These are phyloP conservation scores for Microdochium bolleyi DNA, from an alignment of 2,329 filamentous ascomycete species.

Conservation along the genomic window DNA sequence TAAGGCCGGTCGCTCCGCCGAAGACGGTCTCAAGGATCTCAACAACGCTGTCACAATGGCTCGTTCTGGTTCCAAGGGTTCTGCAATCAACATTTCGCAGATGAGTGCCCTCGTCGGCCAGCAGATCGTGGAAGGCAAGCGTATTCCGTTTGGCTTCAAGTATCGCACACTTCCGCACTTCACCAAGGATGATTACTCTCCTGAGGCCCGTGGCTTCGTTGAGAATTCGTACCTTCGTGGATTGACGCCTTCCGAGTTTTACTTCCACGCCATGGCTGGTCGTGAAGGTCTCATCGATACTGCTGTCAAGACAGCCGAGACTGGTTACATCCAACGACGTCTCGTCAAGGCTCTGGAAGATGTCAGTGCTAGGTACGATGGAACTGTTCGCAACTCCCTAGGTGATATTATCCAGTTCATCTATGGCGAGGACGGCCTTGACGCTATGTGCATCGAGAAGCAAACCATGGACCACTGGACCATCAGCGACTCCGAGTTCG, in stretches of 20 bases:
- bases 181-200: slow-evolving; percentile 98
- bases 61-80: slow-evolving; percentile 93
- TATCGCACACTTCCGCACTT: slow-evolving; percentile 96
- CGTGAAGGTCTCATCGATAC: slow-evolving; percentile 99
- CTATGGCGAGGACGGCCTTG: slow-evolving; percentile 94
- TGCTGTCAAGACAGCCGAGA: slow-evolving; percentile 98
- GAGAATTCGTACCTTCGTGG: slow-evolving; percentile 98
- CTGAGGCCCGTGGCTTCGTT: slow-evolving; percentile 93
- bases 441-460: slow-evolving; percentile 88
- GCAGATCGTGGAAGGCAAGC: slow-evolving; percentile 96
- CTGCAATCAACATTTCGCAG: slow-evolving; percentile 98
- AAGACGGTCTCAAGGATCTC: slow-evolving; percentile 85
- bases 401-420: slow-evolving; percentile 96
- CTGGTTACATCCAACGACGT: slow-evolving; percentile 97
- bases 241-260: slow-evolving; percentile 91
- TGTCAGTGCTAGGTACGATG: slow-evolving; percentile 94
- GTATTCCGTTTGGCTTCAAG: slow-evolving; percentile 98
- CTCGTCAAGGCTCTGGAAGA: slow-evolving; percentile 97
- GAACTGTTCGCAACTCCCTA: slow-evolving; percentile 92
- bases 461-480: slow-evolving; percentile 83
- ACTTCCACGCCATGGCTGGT: slow-evolving; percentile 99
- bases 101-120: slow-evolving; percentile 98
- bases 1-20: slow-evolving; percentile 85
- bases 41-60: slow-evolving; percentile 98
- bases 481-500: slow-evolving; percentile 70